Conservation (phyloP, 2,329 filamentous ascomycete genomes). For the Biscogniauxia mediterranea region DNA sequence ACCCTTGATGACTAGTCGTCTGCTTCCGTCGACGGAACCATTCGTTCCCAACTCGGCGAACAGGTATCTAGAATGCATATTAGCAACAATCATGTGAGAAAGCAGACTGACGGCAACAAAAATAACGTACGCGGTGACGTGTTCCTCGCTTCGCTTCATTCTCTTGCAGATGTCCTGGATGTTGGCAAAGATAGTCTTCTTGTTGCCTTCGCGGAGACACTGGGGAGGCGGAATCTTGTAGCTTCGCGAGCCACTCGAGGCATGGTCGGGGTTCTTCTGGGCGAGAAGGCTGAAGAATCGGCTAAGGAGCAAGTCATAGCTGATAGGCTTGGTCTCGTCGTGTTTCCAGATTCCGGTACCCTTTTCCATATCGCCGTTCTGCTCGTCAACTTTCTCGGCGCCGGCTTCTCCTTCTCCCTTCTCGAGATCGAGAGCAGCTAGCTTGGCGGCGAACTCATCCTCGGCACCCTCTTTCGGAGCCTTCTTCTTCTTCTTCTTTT, state of each 20-base stretch:
- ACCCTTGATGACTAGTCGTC: slow-evolving; percentile 96
- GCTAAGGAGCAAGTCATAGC: slow-evolving; percentile 79
- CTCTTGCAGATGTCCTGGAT: slow-evolving; percentile 98
- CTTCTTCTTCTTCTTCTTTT: slow-evolving; percentile 71
- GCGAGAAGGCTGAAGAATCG: slow-evolving; percentile 95
- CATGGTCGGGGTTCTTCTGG: slow-evolving; percentile 95
- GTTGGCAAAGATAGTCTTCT: slow-evolving; percentile 99
- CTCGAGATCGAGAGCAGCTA: slow-evolving; percentile 61
- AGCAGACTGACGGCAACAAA: too few species aligned
- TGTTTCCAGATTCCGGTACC: slow-evolving; percentile 91
- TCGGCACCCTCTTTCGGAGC: slow-evolving; percentile 44
- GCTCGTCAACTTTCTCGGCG: slow-evolving; percentile 50
- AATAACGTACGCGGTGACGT: slow-evolving; percentile 68
- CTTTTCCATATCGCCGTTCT: slow-evolving; percentile 74
- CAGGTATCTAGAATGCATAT: slow-evolving; percentile 9
- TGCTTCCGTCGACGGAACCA: slow-evolving; percentile 89
- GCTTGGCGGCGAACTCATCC: slow-evolving; percentile 56
- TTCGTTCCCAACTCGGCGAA: slow-evolving; percentile 98
- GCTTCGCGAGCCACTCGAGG: slow-evolving; percentile 82
- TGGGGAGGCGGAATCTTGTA: slow-evolving; percentile 99
- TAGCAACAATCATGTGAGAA: background rate
- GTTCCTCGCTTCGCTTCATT: slow-evolving; percentile 98
- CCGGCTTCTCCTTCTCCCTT: slow-evolving; percentile 50
- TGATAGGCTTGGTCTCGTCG: slow-evolving; percentile 73
- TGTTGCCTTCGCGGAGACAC: slow-evolving; percentile 99